These are phyloP conservation scores for Macrotyloma uniflorum DNA, from an alignment of 306 rosid genomes.

Conservation along the genomic window DNA sequence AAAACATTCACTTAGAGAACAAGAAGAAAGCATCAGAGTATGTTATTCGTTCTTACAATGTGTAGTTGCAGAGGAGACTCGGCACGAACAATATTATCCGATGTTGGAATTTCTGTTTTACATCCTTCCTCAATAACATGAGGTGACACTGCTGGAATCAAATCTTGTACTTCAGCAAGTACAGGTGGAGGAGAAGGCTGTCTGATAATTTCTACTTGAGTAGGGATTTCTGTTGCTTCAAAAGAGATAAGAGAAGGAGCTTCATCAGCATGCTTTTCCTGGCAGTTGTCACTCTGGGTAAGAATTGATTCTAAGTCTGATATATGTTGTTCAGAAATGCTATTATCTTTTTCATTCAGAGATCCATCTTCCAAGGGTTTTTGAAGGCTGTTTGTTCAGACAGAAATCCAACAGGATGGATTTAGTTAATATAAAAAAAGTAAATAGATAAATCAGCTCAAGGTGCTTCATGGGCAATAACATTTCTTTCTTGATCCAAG, in stretches of 20 bases:
- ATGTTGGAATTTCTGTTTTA: constrained; percentile 44
- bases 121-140: constrained; percentile 52
- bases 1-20: neutral
- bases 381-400: constrained; percentile 59
- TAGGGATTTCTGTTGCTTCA: constrained; percentile 58
- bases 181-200: constrained; percentile 96
- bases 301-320: constrained; percentile 49
- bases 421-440: constrained; percentile 21
- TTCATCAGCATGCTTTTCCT: constrained; percentile 47
- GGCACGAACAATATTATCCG: constrained; percentile 58
- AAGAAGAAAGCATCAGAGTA: neutral
- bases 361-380: constrained; percentile 57
- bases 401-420: constrained; percentile 36
- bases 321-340: constrained; percentile 49
- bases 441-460: constrained; percentile 19
- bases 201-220: constrained; percentile 60
- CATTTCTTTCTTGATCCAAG: neutral
- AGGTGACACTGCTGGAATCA: constrained; percentile 68
- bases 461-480: neutral
- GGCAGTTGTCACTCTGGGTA: constrained; percentile 50
- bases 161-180: constrained; percentile 91
- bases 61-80: constrained; percentile 76
- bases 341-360: constrained; percentile 46
- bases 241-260: constrained; percentile 76
- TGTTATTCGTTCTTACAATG: constrained; percentile 56